Evolutionary conservation across 371 early-diverging fungal species (phyloP).

Genomic region (Circinella umbellata): DNA sequence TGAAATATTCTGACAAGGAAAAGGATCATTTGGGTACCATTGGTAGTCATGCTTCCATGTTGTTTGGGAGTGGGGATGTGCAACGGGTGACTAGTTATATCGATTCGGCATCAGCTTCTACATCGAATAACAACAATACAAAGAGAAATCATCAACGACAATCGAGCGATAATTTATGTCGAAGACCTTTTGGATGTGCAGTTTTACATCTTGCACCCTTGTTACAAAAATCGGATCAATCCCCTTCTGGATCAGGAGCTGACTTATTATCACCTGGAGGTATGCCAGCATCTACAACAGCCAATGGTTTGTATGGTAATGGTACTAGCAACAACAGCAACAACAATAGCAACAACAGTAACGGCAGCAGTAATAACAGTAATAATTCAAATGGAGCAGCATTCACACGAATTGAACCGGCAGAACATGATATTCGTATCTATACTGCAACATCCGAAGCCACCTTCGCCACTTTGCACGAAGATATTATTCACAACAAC

Average conservation of each 20-base stretch:
- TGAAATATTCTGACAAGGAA: conserved; percentile 63
- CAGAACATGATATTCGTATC: conserved; percentile 62
- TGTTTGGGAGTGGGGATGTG: conserved; percentile 28
- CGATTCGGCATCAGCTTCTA: not conserved
- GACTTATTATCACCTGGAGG: conserved; percentile 13
- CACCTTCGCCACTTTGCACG: conserved; percentile 58
- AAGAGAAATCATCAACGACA: conserved; percentile 6
- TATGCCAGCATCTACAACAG: conserved; percentile 8
- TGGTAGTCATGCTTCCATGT: conserved; percentile 33
- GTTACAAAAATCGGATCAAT: conserved; percentile 28
- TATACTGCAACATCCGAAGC: conserved; percentile 61
- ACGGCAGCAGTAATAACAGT: conserved; percentile 8
- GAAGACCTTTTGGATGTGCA: conserved; percentile 75
- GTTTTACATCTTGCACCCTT: conserved; percentile 57
- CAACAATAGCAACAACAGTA: no score
- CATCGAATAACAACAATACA: not conserved
- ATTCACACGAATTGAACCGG: conserved; percentile 5
- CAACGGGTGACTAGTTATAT: conserved; percentile 16
- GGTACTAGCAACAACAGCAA: no score
- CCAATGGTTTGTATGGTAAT: no score
- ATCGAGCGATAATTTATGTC: conserved; percentile 24
- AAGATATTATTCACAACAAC: conserved; percentile 62
- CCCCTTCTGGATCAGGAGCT: conserved; percentile 9
- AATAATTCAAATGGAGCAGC: not conserved
- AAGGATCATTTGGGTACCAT: conserved; percentile 38